Evolutionary conservation across 306 rosid genomes (phyloP), one percentile per base, ranked within the genome.

Genomic region (Astragalus membranaceus): DNA sequence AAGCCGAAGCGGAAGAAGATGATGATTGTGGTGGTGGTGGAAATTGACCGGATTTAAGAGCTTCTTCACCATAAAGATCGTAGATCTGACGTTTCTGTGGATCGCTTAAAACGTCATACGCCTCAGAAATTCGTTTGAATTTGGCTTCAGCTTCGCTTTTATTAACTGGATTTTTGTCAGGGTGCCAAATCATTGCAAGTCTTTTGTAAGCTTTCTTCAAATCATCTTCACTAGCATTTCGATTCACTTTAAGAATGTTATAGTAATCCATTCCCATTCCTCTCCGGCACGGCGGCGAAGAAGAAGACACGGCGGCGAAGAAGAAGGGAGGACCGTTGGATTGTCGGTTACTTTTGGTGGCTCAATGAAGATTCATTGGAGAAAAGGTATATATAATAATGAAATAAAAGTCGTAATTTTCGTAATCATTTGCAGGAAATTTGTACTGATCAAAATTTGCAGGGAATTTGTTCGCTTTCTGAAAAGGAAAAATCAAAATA

Each of bases 1-100:
- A 61, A 0, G 90, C 30, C 1, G 30, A 26, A 26, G 30, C 30
- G 3, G 30, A 26, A 2, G 88, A 48, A 1, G 88, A 61, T 0
- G 90, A 73, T 0, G 85, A 54, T 0, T 82, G 72, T 0, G 81
- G 64, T 2, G 92, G 85, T 4, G 95, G 89, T 1, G 96, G 96
- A 64, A 91, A 79, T 13, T 84, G 96, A 4, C 96, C 97, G 6
- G 95, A 83, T 70, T 95, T 89, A 23, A 95, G 84, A 0, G 89
- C 92, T 53, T 87, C 96, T 76, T 91, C 97, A 13, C 96, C 96
- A 81, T 88, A 88, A 13, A 85, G 91, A 78, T 91, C 97, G 75
- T 95, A 91, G 95, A 95, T 91, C 95, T 89, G 97, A 62, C 97
- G 96, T 88, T 95, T 95, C 64, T 81, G 76, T 2, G 95, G 96